These are phyloP conservation scores for Syncephalis plumigaleata DNA, from an alignment of 371 early-diverging fungal genomes.

Conservation along the genomic window DNA sequence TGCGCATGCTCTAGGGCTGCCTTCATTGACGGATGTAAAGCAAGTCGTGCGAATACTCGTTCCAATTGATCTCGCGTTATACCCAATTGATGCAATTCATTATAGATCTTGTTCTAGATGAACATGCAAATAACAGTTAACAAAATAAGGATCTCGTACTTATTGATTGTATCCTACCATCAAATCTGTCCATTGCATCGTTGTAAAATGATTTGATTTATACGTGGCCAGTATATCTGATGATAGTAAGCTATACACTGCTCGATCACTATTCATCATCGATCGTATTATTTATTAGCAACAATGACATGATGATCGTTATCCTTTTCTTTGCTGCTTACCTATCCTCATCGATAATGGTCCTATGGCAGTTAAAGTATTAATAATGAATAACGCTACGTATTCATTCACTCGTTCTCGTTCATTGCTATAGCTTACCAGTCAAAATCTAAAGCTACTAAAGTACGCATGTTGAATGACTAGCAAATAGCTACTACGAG, in stretches of 20 bases:
- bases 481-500: no score
- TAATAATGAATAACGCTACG: no score
- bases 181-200: slow-evolving; percentile 1
- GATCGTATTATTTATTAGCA: no score
- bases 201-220: not conserved
- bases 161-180: no score
- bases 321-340: not conserved
- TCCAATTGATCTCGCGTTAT: not conserved
- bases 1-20: not conserved
- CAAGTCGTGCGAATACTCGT: not conserved
- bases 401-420: no score
- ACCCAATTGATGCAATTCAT: not conserved
- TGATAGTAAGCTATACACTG: not conserved
- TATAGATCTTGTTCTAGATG: not conserved
- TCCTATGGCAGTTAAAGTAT: no score
- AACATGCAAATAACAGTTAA: not conserved
- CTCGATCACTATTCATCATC: not conserved
- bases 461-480: not conserved
- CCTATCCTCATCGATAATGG: not conserved
- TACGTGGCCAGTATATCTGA: not conserved
- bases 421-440: not conserved
- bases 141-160: no score
- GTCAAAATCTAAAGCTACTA: not conserved
- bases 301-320: no score
- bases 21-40: not conserved